A percentile compares a stretch with the other conserved stretches of the same genome.
Evolutionary conservation across 371 early-diverging fungal genomes (phyloP).

Genomic region (Mortierella sp.): DNA sequence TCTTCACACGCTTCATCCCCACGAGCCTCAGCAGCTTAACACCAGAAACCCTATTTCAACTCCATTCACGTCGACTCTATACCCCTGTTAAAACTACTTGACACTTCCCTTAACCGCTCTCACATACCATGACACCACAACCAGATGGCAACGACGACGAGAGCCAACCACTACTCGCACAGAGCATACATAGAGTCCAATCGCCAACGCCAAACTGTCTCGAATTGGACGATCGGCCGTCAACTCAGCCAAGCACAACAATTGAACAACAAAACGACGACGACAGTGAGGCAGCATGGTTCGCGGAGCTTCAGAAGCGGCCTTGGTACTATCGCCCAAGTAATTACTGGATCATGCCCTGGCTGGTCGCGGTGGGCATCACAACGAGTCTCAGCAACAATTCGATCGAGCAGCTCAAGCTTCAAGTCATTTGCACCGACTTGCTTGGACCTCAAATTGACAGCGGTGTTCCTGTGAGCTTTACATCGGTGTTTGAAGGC

Average conservation of each 20-base stretch:
- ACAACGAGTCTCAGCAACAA: not conserved
- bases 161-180: not conserved
- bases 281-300: constrained; percentile 23
- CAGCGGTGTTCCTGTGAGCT: not conserved
- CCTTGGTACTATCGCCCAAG: constrained; percentile 33
- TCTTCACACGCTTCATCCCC: not conserved
- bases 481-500: not conserved
- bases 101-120: not conserved
- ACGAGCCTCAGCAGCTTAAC: not conserved
- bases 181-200: not conserved
- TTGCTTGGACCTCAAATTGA: not conserved
- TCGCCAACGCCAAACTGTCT: not conserved
- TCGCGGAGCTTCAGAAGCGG: not conserved
- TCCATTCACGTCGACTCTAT: not conserved
- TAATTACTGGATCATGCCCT: constrained; percentile 20
- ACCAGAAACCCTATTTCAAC: not conserved
- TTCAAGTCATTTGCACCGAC: constrained; percentile 31
- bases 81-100: not conserved
- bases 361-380: constrained; percentile 8
- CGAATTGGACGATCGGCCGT: not conserved
- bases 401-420: constrained; percentile 17
- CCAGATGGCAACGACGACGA: not conserved
- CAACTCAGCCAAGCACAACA: not conserved
- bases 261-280: not conserved
- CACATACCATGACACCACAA: not conserved